Percentiles rank a stretch among this genome's conserved stretches.
These are phyloP conservation scores for Smallanthus sonchifolius DNA, from an alignment of 129 eudicot species.

Conservation along the genomic window DNA sequence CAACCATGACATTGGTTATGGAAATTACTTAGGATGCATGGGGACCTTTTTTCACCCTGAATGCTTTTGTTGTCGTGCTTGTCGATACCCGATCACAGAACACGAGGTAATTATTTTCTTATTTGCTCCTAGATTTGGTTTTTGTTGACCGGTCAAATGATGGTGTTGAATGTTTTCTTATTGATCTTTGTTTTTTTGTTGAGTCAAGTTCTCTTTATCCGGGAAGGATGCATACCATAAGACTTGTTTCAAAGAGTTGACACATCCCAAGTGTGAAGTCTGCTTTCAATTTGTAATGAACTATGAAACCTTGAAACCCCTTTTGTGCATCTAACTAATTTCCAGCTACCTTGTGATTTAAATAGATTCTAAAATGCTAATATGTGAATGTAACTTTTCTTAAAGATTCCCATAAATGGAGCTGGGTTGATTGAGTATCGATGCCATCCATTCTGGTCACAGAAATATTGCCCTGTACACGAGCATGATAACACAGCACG, in stretches of 20 bases:
- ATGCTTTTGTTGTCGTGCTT: slow-evolving; percentile 85
- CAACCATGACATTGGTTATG: slow-evolving; percentile 79
- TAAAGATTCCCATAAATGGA: slow-evolving; percentile 82
- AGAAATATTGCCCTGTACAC: slow-evolving; percentile 93
- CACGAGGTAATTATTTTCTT: slow-evolving; percentile 59
- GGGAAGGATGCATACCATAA: slow-evolving; percentile 93
- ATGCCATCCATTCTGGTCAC: slow-evolving; percentile 99
- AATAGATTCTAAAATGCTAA: slow-evolving; percentile 11
- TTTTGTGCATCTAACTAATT: slow-evolving; percentile 7
- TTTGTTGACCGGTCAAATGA: slow-evolving; percentile 5
- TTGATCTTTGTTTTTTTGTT: slow-evolving; percentile 39
- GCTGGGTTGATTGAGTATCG: slow-evolving; percentile 95
- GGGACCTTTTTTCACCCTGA: slow-evolving; percentile 87
- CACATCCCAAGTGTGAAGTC: slow-evolving; percentile 97
- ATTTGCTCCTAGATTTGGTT: slow-evolving; percentile 1
- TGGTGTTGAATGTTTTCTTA: slow-evolving; percentile 29
- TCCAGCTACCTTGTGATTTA: not conserved
- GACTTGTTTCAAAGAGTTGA: slow-evolving; percentile 85
- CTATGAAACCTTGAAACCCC: not conserved
- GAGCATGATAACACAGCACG: slow-evolving; percentile 90
- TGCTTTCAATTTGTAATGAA: slow-evolving; percentile 85
- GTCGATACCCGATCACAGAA: slow-evolving; percentile 78
- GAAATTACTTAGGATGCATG: slow-evolving; percentile 95
- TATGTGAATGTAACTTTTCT: slow-evolving; percentile 14
- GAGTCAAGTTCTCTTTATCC: slow-evolving; percentile 93